A percentile compares a stretch with the other conserved stretches of the same genome.
Conservation (phyloP, 73 alveolate genomes). For the Stentor roeselii region DNA sequence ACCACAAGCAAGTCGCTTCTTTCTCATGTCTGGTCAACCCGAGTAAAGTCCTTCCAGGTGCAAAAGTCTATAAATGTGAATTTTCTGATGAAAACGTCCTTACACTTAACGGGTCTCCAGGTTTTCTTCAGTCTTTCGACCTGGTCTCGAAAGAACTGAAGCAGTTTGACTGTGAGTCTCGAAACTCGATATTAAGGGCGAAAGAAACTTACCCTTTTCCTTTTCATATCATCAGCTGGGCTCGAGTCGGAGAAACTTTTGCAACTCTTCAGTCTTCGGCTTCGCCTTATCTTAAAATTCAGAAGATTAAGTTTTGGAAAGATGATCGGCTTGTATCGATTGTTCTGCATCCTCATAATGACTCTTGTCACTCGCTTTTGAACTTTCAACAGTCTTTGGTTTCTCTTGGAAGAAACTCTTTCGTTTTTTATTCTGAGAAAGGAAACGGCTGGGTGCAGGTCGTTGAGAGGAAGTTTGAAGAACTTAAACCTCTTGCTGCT, state of each 20-base stretch:
- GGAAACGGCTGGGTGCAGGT: neutral
- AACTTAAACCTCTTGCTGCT: neutral
- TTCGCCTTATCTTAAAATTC: neutral
- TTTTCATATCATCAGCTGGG: neutral
- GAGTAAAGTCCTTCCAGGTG: neutral
- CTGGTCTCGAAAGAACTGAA: neutral
- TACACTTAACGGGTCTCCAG: constrained; percentile 9
- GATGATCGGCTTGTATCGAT: neutral
- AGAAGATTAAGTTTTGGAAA: neutral
- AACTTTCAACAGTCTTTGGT: neutral
- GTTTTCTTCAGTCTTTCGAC: neutral
- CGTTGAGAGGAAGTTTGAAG: neutral
- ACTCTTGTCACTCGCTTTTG: neutral
- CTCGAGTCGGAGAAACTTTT: neutral
- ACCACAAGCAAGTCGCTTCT: neutral
- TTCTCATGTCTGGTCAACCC: neutral
- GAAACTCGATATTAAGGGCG: neutral
- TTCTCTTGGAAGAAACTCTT: neutral
- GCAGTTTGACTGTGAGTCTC: neutral
- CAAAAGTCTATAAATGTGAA: neutral
- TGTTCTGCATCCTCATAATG: constrained; percentile 4
- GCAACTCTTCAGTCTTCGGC: neutral
- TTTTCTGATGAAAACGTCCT: neutral
- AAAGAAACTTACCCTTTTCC: neutral
- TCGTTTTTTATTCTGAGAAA: neutral